Base-by-base conservation (phyloP, 495 filamentous ascomycete species). In the Apodospora peruviana region DNA sequence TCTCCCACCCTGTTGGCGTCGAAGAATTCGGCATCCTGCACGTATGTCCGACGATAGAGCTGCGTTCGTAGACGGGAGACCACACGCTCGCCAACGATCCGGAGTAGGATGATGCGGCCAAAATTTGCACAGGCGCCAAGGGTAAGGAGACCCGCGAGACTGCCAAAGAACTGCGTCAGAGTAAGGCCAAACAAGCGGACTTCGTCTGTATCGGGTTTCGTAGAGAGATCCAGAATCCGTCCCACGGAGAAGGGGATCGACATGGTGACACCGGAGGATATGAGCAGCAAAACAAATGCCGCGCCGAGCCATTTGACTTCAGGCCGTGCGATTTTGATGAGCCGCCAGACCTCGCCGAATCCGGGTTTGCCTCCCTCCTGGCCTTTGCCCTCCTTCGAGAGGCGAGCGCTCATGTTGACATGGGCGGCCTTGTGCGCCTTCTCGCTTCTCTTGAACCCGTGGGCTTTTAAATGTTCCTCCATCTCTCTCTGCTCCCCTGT, bases 11-110 rank as follows among this genome's bases (percentile, higher is more conserved):
- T 79, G 69, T 98, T 98, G 32, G 93, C 93, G 62, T 98, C 93
- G 63, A 97, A 98, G 73, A 98, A 98, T 61, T 98, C 93, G 48
- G 94, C 94, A 65, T 98, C 90, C 60, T 98, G 93, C 18, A 90
- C 72, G 51, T 94, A 93, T 0, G 93, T 97, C 58, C 85, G 80
- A 44, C 88, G 79, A 72, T 93, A 98, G 18, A 98, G 82, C 65
- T 87, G 85, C 9, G 90, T 91, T 35, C 93, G 82, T 50, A 96
- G 76, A 54, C 91, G 78, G 14, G 93, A 82, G 22, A 98, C 94
- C 41, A 97, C 90, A 24, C 94, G 79, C 65, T 98, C 93, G 44
- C 93, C 93, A 34, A 97, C 87, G 50, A 96, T 93, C n/a, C 93
- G 79, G 2, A 98, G 80, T 32, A 96, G 83, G 36, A 97, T 83